Base-by-base conservation (phyloP, 352 stramenopile genomes). In the Pythium chondricola region DNA sequence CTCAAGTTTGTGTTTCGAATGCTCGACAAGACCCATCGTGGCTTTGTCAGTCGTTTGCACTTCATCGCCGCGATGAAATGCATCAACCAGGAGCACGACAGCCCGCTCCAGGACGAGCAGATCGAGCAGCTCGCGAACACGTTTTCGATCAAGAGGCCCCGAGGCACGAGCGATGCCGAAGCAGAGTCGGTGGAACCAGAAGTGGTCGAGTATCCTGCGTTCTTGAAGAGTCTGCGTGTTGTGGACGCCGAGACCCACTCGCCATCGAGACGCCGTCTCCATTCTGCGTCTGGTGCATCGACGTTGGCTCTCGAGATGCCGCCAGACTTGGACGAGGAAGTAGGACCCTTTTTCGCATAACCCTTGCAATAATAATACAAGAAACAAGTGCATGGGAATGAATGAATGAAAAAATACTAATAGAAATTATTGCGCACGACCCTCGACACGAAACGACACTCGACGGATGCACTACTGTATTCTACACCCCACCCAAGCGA, bases 1-100 rank as follows among this genome's bases (percentile, higher is more conserved):
- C 71, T 91, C 26, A 91, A 91, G 54, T 74, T 88, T 24, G 48
- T 91, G 10, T 91, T 91, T 57, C 76, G 79, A 9, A 82, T 82
- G 50, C 54, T 91, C 13, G 79, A 91, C 38, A 77, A 74, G 38
- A 83, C 80, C 48, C 63, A 78, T 22, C 62, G 69, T 8, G 79
- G 79, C 14, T 83, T 76, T 37, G 56, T 91, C 30, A 71, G 69
- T 9, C 81, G 79, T 35, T 29, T 65, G 38, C 83, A 91, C 57
- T 91, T 91, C 38, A 58, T 91, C 16, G 70, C 70, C 2, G 80
- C 73, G 1, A 81, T 91, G 74, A 74, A 84, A 26, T 77, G 72
- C 36, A 80, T 88, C 40, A 88, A 88, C 43, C 69, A 88, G 31
- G 75, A 88, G 41, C 65, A 83, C 43, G 76, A 71, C 9, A 71